These are phyloP conservation scores for Cladorrhinum samala DNA, from an alignment of 495 filamentous ascomycete genomes.

Conservation along the genomic window DNA sequence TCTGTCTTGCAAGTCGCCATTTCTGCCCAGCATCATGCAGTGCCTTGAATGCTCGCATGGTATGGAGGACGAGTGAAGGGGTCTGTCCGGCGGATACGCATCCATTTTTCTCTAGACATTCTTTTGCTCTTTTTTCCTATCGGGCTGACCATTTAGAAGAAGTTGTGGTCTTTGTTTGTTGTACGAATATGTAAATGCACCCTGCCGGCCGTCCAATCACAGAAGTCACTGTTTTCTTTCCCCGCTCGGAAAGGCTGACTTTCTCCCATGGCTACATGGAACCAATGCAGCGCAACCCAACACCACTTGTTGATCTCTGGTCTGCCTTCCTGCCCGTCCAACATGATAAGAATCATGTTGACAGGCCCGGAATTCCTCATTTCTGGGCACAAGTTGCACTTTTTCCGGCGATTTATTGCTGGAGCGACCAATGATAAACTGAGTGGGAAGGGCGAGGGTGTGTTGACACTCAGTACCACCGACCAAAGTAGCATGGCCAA, in stretches of 20 bases:
- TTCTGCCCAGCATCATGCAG: neutral
- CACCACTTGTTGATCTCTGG: neutral
- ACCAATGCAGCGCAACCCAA: slow-evolving; percentile 4
- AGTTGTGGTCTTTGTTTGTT: too few relatives aligned
- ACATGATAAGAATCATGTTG: neutral
- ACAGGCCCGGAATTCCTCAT: too few relatives aligned
- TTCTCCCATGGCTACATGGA: neutral
- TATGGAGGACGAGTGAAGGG: too few relatives aligned
- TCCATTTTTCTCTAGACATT: too few relatives aligned
- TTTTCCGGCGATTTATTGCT: too few relatives aligned
- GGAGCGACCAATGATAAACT: neutral
- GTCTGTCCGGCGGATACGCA: too few relatives aligned
- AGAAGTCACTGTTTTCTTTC: neutral
- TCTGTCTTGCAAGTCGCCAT: neutral
- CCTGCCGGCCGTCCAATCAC: neutral
- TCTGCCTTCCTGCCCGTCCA: neutral
- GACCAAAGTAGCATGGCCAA: neutral
- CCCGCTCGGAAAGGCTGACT: neutral
- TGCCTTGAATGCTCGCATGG: too few relatives aligned
- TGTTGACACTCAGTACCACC: neutral
- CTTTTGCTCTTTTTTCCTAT: too few relatives aligned
- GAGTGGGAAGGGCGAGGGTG: neutral
- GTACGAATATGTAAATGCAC: too few relatives aligned
- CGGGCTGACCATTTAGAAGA: too few relatives aligned
- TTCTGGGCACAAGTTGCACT: too few relatives aligned